Base-by-base conservation (phyloP, 257 asterid species). In the Primulina huaijiensis region DNA sequence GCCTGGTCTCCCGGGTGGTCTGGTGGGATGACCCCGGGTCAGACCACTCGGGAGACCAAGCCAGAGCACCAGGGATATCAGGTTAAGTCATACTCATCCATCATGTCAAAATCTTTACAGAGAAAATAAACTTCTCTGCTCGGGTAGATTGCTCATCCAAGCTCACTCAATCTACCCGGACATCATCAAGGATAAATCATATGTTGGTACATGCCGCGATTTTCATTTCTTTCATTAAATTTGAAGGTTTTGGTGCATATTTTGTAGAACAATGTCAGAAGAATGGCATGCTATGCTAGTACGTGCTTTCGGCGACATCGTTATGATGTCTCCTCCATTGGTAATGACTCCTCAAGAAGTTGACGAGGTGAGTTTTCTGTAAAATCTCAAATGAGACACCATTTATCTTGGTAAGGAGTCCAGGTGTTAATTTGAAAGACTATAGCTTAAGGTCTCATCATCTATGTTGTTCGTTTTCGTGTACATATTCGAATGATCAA, bases 281-380 rank as follows among this genome's bases (percentile, higher is more conserved):
- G 78, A 63, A 81, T 6, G 99, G 99, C 27, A 82, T 93, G 99
- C 75, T 93, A 64, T n/a, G n/a, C n/a, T n/a, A n/a, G 91, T 89
- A n/a, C 95, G 99, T 16, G 89, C 83, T 65, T 83, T 89, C 9
- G 99, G 96, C 16, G 97, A 93, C 76, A 80, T 7, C 46, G 85
- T 85, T 71, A 84, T 93, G 96, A 93, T 93, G 97, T 93, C 96
- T 74, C 99, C 99, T 43, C 96, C 99, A 1, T 84, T 90, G 73
- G 83, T 93, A 62, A 80, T 89, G 12, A 86, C 90, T 62, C 87
- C 79, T 59, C 81, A 72, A 74, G 95, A 93, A 81, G 58, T 89
- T 35, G 92, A 93, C 2, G 71, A 83, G 95, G 99, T 87, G 75
- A 69, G 19, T n/a, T 38, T 59, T 65, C 10, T 60, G 8, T 20